A percentile compares a stretch with the other conserved stretches of the same genome.
phyloP scores from a whole-genome alignment of 179 eudicot species.

The Heliamphora pulchella region DNA sequence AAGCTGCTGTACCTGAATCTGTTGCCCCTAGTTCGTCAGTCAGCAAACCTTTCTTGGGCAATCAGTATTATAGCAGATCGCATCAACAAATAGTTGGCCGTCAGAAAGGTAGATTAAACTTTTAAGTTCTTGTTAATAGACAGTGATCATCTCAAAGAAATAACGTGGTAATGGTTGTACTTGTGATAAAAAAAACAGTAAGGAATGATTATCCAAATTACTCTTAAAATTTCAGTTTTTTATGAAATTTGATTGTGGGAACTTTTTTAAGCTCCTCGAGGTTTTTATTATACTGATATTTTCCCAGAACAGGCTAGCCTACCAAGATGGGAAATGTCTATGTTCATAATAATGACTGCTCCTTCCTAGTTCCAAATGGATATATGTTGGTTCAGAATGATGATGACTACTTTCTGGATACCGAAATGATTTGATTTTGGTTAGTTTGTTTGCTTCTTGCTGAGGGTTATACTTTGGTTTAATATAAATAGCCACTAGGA shows the following conservation, averaged over 20 bases:
- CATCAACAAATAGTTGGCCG: conserved; percentile 57
- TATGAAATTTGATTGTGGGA: neutral
- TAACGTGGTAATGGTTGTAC: neutral
- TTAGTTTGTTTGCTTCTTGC: too few relatives aligned
- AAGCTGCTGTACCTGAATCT: conserved; percentile 37
- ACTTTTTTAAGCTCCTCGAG: neutral
- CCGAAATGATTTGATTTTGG: neutral
- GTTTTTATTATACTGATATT: neutral
- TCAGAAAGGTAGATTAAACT: conserved; percentile 56
- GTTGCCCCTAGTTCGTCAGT: conserved; percentile 24
- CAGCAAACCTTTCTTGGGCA: conserved; percentile 36
- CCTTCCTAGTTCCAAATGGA: neutral
- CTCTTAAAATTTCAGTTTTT: neutral
- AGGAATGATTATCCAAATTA: neutral
- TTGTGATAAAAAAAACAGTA: neutral
- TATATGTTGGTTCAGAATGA: neutral
- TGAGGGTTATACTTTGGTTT: too few relatives aligned
- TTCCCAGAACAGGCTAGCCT: neutral
- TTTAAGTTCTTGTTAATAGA: neutral
- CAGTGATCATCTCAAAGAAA: neutral
- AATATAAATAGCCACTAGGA: too few relatives aligned
- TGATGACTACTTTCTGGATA: neutral
- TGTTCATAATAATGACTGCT: too few relatives aligned
- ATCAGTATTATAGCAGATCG: conserved; percentile 45
- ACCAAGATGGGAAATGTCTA: neutral